phyloP scores from a whole-genome alignment of 2,329 filamentous ascomycete species.

The Clonostachys chloroleuca region DNA sequence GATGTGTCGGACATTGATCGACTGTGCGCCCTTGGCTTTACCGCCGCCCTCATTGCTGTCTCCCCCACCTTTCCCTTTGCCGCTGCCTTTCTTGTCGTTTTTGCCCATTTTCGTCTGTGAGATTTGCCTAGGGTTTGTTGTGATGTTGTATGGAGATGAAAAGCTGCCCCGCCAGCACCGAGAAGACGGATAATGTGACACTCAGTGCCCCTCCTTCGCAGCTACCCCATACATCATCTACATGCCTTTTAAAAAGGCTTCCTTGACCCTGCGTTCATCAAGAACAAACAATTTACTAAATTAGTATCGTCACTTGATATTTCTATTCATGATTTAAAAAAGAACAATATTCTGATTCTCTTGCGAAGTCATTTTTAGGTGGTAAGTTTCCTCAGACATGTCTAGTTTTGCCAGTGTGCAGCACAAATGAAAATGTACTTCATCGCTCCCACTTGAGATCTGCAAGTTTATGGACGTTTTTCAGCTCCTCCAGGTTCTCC shows the following conservation, averaged over 20 bases:
- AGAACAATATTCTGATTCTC: not conserved
- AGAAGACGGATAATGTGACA: too few relatives aligned
- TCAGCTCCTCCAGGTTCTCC: not conserved
- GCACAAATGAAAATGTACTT: not conserved
- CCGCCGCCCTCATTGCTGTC: constrained; percentile 20
- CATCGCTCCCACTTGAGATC: constrained; percentile 1
- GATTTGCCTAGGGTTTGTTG: too few relatives aligned
- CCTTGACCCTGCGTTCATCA: too few relatives aligned
- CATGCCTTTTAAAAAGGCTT: too few relatives aligned
- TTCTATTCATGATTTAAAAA: not conserved
- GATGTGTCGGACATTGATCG: constrained; percentile 73
- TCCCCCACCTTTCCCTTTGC: constrained; percentile 21
- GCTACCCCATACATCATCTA: too few relatives aligned
- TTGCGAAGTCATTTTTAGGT: not conserved
- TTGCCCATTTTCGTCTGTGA: constrained; percentile 21
- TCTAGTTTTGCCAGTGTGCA: not conserved
- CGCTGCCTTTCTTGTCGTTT: constrained; percentile 29
- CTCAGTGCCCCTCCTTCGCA: too few relatives aligned
- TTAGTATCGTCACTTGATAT: too few relatives aligned
- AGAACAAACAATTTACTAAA: too few relatives aligned
- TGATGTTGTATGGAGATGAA: too few relatives aligned
- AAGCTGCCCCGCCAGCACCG: too few relatives aligned
- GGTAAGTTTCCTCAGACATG: not conserved
- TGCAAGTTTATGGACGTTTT: not conserved
- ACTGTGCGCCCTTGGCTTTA: constrained; percentile 52